Evolutionary conservation across 768 basidiomycete species (phyloP), one percentile per base, ranked within the genome.

Genomic region (Mycena galopus): DNA sequence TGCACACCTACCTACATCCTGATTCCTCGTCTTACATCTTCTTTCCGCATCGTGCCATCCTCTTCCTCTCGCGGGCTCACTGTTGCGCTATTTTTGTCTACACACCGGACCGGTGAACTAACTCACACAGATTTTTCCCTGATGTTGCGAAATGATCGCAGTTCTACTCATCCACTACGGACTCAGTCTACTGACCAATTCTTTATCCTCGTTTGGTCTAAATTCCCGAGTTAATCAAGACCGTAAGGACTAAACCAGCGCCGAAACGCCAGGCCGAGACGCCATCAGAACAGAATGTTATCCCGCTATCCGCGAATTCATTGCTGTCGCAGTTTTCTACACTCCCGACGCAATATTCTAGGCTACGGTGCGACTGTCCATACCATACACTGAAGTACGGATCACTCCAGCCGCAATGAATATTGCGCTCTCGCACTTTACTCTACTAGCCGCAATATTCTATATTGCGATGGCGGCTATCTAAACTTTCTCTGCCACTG

Each of bases 401-500:
- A 50, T 50, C 47, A 50, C 47, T 23, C 47, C n/a, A 50, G 47
- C 47, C 47, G 47, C 47, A 50, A 50, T 50, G n/a, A 23, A 50
- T 12, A 50, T 50, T 50, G 47, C 47, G 47, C 47, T 50, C 47
- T 50, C 47, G 47, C 47, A n/a, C 2, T 50, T 50, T 50, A 50
- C 47, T 50, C 47, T 50, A 50, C 47, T 50, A 50, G 47, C 47
- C 47, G 47, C 47, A 50, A 50, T 50, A 50, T 50, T 50, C 47
- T 23, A 50, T 50, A n/a, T 50, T 50, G 47, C 47, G 23, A 50
- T 50, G 47, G 23, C 47, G 16, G 42, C 42, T 44, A 50, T 23
- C 21, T 23, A 23, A 50, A 50, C 47, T 50, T 23, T 50, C n/a
- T 50, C n/a, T 50, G 47, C 47, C 47, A 50, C 47, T 50, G 47